phyloP scores from a whole-genome alignment of 2,329 filamentous ascomycete species.

The Truncatella angustata region DNA sequence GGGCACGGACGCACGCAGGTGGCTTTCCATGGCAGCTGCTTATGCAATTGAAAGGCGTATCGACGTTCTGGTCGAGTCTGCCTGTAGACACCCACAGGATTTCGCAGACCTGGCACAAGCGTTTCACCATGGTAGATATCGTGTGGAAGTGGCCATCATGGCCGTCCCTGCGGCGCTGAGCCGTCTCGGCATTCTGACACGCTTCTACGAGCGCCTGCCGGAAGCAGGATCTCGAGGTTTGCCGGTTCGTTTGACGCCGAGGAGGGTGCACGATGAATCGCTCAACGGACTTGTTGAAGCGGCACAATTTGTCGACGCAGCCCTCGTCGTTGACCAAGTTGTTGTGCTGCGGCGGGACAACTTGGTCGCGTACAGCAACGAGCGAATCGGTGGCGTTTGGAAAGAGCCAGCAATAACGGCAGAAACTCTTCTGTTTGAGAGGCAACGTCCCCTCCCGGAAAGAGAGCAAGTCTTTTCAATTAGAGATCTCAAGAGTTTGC shows the following conservation, averaged over 20 bases:
- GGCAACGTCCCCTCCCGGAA: neutral
- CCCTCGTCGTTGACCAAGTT: slow-evolving; percentile 30
- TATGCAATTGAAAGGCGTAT: slow-evolving; percentile 28
- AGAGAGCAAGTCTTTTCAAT: neutral
- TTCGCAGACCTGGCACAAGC: slow-evolving; percentile 33
- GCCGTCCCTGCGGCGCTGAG: slow-evolving; percentile 41
- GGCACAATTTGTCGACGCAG: slow-evolving; percentile 35
- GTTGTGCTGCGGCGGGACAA: slow-evolving; percentile 38
- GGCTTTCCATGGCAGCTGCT: slow-evolving; percentile 39
- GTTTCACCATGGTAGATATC: slow-evolving; percentile 34
- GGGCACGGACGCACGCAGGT: slow-evolving; percentile 39
- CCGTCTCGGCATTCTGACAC: slow-evolving; percentile 38
- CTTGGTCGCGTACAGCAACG: slow-evolving; percentile 30
- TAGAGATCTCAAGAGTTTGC: neutral
- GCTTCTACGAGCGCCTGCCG: slow-evolving; percentile 34
- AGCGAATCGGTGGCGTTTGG: slow-evolving; percentile 12
- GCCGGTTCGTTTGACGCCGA: slow-evolving; percentile 40
- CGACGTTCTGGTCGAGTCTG: slow-evolving; percentile 43
- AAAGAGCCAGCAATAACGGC: neutral
- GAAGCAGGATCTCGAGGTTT: slow-evolving; percentile 34
- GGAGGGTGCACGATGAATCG: slow-evolving; percentile 44
- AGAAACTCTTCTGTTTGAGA: neutral
- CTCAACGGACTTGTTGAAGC: slow-evolving; percentile 36
- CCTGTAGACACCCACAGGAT: slow-evolving; percentile 42
- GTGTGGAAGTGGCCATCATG: slow-evolving; percentile 38